These are phyloP conservation scores for Ophiocytium majus DNA, from an alignment of 352 stramenopile species.

Conservation along the genomic window DNA sequence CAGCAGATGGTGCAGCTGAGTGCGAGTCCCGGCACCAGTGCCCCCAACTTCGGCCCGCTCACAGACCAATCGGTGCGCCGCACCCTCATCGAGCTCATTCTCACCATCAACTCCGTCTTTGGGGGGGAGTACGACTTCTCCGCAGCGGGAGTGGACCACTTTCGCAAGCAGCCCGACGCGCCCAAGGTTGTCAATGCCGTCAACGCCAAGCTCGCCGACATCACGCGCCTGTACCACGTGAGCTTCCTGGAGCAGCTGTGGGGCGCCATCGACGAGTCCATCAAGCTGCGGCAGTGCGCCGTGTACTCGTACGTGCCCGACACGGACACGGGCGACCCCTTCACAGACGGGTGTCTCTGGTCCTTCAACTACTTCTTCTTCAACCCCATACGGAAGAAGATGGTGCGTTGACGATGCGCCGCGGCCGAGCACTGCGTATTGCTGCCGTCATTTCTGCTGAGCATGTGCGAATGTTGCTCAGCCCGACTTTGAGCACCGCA, in stretches of 20 bases:
- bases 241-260: conserved; percentile 55
- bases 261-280: conserved; percentile 68
- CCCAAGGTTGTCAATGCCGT: conserved; percentile 77
- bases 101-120: conserved; percentile 87
- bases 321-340: conserved; percentile 78
- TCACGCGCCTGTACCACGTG: neutral
- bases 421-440: no score
- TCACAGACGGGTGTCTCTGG: conserved; percentile 83
- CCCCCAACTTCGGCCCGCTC: conserved; percentile 66
- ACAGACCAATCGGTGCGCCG: conserved; percentile 72
- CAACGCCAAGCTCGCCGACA: conserved; percentile 66
- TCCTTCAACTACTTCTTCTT: conserved; percentile 94
- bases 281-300: conserved; percentile 79
- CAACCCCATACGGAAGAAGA: conserved; percentile 61
- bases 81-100: conserved; percentile 85
- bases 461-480: no score
- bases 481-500: no score
- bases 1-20: conserved; percentile 70
- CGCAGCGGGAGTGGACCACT: conserved; percentile 78
- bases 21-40: conserved; percentile 52
- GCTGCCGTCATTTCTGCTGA: no score
- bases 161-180: conserved; percentile 77
- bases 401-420: neutral
- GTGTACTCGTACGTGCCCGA: conserved; percentile 88
- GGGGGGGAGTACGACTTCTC: conserved; percentile 88